Evolutionary conservation across 2,329 filamentous ascomycete species (phyloP), one percentile per base, ranked within the genome.

Genomic region (Fusarium abutilonis): DNA sequence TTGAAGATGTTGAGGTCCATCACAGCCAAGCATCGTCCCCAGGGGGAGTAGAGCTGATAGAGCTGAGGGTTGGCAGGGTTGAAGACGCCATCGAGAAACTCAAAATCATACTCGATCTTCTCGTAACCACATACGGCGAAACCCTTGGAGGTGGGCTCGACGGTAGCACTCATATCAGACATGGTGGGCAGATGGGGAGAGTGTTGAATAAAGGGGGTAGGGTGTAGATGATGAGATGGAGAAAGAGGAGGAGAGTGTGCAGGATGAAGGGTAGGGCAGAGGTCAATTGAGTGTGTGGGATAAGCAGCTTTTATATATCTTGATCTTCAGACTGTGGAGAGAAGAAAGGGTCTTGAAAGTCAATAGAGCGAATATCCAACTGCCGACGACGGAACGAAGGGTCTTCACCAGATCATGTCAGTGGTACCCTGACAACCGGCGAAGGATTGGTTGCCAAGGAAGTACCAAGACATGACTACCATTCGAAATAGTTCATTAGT

Each of bases 41-140:
- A 91, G 60, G 78, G 78, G 68, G 83, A 77, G 75, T 90, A 91
- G 74, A 85, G 88, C 26, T 86, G 76, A 14, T 88, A 86, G 9
- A 91, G 80, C 66, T 89, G 82, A 14, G 77, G 68, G 69, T 90
- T 89, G 62, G 79, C 69, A 38, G 79, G 68, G 70, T 89, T 78
- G 74, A 91, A 91, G 53, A 91, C 82, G 43, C 83, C 85, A 66
- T 91, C 88, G 42, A 91, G 82, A 75, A 91, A 90, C 51, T 86
- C 85, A 74, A 91, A 91, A 75, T 90, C 87, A 72, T 91, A 91
- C 70, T 89, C 85, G 71, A 91, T 90, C 80, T 89, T 91, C 79
- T 91, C 89, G 68, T 89, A 90, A 21, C 89, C 89, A 66, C 87
- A 85, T 59, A 91, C 88, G 64, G 89, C 85, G 76, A 91, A 91